Conservation (phyloP, 441 rosid genomes). For the Eutrema salsugineum region DNA sequence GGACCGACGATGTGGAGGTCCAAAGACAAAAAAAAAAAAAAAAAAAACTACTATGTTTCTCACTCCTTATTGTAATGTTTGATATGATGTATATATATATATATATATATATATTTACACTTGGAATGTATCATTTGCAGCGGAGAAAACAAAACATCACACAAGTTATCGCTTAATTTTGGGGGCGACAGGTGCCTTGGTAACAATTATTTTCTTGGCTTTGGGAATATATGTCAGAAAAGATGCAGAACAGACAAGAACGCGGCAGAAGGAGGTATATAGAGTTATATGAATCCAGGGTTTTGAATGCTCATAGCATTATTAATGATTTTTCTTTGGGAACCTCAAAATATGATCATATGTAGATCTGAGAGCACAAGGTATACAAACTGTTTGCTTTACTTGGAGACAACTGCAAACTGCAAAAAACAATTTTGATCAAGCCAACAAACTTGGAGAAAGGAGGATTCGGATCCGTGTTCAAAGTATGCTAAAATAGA, state of each 20-base stretch:
- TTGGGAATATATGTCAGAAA: background rate
- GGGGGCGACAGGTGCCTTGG: background rate
- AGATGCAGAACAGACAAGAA: background rate
- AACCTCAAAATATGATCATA: background rate
- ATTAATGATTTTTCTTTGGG: background rate
- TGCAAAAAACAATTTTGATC: constrained; percentile 54
- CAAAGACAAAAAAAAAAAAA: background rate
- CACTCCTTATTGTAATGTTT: too few relatives aligned
- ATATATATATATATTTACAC: background rate
- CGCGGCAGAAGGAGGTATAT: constrained; percentile 18
- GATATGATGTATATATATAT: too few relatives aligned
- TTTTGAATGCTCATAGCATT: background rate
- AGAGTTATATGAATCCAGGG: background rate
- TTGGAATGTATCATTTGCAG: constrained; percentile 4
- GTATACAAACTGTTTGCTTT: constrained; percentile 22
- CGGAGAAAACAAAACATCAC: background rate
- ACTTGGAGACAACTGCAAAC: constrained; percentile 38
- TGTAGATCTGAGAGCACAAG: constrained; percentile 10
- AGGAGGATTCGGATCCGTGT: constrained; percentile 68
- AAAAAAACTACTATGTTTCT: background rate
- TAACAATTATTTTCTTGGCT: constrained; percentile 6
- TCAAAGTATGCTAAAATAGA: constrained; percentile 42
- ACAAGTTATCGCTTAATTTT: background rate
- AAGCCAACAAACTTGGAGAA: constrained; percentile 27
- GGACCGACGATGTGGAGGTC: constrained; percentile 19